Evolutionary conservation across 2,329 filamentous ascomycete species (phyloP), one percentile per base, ranked within the genome.

Genomic region (Paecilomyces dactylethromorphus): DNA sequence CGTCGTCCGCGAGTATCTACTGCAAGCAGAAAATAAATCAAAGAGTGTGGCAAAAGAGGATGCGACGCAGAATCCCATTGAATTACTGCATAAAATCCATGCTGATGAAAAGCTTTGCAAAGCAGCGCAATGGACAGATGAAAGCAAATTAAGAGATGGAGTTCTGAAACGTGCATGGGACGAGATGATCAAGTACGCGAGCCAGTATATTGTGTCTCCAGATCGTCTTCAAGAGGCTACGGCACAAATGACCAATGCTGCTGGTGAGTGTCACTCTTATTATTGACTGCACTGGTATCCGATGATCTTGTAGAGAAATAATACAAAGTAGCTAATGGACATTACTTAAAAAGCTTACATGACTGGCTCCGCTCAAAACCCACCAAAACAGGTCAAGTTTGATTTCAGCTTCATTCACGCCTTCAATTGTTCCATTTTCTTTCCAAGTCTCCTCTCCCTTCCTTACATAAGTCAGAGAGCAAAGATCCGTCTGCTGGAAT

Each of bases 381-480:
- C 84, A 0, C 79, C 80, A 1, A 89, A 92, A 69, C 73, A 80
- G 22, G 79, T 87, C 55, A 92, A 89, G 70, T 86, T 91, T 70
- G 92, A 96, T 71, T 97, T 97, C 72, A 94, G 87, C 78, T 80
- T 79, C 69, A 92, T 92, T 66, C 92, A 97, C 73, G 84, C 86
- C 66, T 77, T 93, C 64, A 97, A 89, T 68, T 79, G 80, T 11
- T 87, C 87, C n/a, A 85, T 96, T 64, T 94, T 93, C 77, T 81
- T 90, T 63, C 78, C 80, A 5, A 70, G 80, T 7, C 81, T 96
- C 69, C 82, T 87, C 67, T 75, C 76, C 11, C 81, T 81, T 63
- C 63, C 79, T 39, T 94, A 84, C 82, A 79, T 92, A 51, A 79
- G 84, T 0, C 68, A 75, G 0, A 77, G 79, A 7, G 78, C 79